Evolutionary conservation across 805 yeast genomes (phyloP).

Genomic region (Debaryomyces maramus): DNA sequence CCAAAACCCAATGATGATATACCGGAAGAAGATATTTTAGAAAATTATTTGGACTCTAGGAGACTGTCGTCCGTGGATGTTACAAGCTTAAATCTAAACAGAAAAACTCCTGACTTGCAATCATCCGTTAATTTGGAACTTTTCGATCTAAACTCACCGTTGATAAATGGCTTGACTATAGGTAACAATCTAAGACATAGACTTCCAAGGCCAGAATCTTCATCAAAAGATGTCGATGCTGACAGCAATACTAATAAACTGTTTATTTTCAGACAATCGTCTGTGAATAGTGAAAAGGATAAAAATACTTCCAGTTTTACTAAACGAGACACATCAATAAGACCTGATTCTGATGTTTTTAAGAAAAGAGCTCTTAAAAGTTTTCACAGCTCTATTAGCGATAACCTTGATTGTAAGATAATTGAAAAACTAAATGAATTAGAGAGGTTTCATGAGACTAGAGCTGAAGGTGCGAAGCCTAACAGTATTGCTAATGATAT

Average conservation of each 20-base stretch:
- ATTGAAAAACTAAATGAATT: conserved; percentile 14
- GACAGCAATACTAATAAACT: conserved; percentile 10
- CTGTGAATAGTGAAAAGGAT: conserved; percentile 5
- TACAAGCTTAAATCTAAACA: not conserved
- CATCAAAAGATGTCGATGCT: not conserved
- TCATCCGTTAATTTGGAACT: conserved; percentile 17
- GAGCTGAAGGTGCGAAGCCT: not conserved
- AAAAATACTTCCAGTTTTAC: conserved; percentile 9
- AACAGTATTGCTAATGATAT: not conserved
- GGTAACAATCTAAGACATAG: conserved; percentile 28
- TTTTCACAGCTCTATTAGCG: conserved; percentile 25
- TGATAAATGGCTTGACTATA: conserved; percentile 34
- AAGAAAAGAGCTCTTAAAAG: conserved; percentile 12
- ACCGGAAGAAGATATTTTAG: conserved; percentile 36
- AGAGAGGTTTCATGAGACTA: conserved; percentile 10
- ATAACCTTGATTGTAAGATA: conserved; percentile 16
- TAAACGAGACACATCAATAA: conserved; percentile 4
- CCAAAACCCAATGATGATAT: conserved; percentile 9
- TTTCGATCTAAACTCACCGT: conserved; percentile 30
- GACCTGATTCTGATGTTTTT: not conserved
- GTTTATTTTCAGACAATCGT: conserved; percentile 16
- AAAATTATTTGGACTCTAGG: conserved; percentile 28
- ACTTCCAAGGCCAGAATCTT: not conserved
- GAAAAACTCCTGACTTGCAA: conserved; percentile 11
- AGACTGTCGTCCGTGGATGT: conserved; percentile 18